Evolutionary conservation across 1,284 basidiomycete species (phyloP).

Genomic region (Tetrapyrgos nigripes): DNA sequence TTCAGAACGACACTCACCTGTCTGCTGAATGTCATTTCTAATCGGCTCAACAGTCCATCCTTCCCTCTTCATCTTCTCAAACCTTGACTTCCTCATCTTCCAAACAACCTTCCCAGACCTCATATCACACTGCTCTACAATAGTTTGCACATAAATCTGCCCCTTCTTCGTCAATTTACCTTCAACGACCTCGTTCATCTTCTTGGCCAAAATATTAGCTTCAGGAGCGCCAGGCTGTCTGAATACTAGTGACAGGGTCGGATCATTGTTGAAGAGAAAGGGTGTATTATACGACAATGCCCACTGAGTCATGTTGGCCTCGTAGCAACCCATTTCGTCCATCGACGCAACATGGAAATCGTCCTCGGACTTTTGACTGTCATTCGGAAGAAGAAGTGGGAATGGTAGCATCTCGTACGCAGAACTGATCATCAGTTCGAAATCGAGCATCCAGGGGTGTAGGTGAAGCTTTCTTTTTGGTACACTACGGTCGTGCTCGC

Average conservation of each 20-base stretch:
- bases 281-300: neutral
- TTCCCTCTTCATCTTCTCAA: conserved; percentile 4
- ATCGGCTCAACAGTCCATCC: conserved; percentile 1
- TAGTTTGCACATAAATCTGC: conserved; percentile 7
- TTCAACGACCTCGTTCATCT: conserved; percentile 8
- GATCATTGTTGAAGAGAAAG: neutral
- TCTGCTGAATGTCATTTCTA: conserved; percentile 2
- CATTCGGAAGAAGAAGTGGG: conserved; percentile 25
- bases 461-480: conserved; percentile 31
- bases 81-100: conserved; percentile 10
- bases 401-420: conserved; percentile 36
- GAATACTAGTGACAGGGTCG: neutral
- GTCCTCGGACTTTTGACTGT: conserved; percentile 25
- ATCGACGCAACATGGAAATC: conserved; percentile 35
- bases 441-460: conserved; percentile 40
- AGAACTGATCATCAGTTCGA: conserved; percentile 37
- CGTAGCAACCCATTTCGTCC: conserved; percentile 26
- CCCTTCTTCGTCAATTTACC: neutral
- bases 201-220: neutral
- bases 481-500: conserved; percentile 26
- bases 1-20: conserved; percentile 6
- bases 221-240: neutral
- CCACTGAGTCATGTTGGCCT: neutral
- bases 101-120: neutral
- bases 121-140: conserved; percentile 1